phyloP scores from a whole-genome alignment of 495 filamentous ascomycete species.

The Neohortaea acidophila region DNA sequence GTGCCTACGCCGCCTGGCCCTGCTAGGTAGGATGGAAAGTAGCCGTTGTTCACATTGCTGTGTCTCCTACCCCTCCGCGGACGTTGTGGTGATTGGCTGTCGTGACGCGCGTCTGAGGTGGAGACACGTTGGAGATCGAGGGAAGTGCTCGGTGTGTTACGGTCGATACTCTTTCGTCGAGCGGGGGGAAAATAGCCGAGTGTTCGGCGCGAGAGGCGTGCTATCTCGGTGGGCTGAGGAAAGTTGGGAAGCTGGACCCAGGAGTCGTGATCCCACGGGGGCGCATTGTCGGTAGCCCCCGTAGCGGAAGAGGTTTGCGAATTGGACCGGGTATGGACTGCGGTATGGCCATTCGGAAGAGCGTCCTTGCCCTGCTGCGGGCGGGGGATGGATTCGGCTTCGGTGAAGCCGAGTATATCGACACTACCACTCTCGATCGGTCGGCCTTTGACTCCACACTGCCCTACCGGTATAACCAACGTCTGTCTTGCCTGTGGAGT shows the following conservation, averaged over 20 bases:
- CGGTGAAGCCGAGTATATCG: constrained; percentile 24
- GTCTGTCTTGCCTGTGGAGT: constrained; percentile 68
- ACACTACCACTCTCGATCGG: constrained; percentile 21
- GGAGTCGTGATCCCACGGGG: constrained; percentile 67
- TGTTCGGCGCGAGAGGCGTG: constrained; percentile 60
- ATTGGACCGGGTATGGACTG: constrained; percentile 9
- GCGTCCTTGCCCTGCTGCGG: neutral
- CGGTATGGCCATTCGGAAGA: neutral
- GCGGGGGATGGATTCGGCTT: constrained; percentile 5
- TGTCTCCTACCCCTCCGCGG: constrained; percentile 14
- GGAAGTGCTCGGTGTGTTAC: constrained; percentile 48
- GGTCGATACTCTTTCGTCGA: constrained; percentile 58
- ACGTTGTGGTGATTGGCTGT: constrained; percentile 8
- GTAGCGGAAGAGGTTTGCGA: constrained; percentile 3
- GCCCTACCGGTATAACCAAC: constrained; percentile 76
- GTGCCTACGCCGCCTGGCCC: constrained; percentile 78
- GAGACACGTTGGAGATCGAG: constrained; percentile 36
- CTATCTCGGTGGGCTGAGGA: constrained; percentile 63
- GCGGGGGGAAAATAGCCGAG: constrained; percentile 86
- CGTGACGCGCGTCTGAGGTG: constrained; percentile 20
- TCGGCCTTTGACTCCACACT: constrained; percentile 69
- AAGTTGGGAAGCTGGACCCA: constrained; percentile 70
- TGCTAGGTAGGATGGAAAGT: constrained; percentile 33
- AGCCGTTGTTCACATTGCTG: constrained; percentile 18
- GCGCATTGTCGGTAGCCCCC: constrained; percentile 14